Conservation (phyloP, 1,284 basidiomycete genomes). For the Marasmius oreades region DNA sequence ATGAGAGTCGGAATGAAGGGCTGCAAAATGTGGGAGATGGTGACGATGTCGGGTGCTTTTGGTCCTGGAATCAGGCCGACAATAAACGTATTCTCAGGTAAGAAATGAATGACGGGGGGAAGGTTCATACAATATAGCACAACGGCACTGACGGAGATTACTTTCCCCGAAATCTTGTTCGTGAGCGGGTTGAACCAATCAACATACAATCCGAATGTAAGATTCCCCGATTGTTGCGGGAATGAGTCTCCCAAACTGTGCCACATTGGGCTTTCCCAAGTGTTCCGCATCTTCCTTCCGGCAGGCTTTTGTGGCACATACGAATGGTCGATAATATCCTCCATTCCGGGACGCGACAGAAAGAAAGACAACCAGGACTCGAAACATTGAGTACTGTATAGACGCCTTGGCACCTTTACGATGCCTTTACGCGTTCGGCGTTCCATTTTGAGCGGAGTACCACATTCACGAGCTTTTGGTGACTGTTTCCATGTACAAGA, state of each 20-base stretch:
- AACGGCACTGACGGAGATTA: constrained; percentile 16
- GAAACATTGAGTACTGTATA: not conserved
- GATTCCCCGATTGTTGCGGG: not conserved
- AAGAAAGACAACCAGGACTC: not conserved
- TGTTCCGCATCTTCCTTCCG: not conserved
- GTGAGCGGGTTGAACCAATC: not conserved
- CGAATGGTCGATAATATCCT: not conserved
- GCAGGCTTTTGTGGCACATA: not conserved
- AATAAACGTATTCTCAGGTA: constrained; percentile 25
- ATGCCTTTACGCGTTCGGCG: not conserved
- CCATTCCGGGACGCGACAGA: not conserved
- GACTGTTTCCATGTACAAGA: not conserved
- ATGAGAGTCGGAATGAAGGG: constrained; percentile 14
- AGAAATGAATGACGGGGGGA: constrained; percentile 18
- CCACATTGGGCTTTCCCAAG: not conserved
- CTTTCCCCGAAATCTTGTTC: not conserved
- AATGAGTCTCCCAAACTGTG: not conserved
- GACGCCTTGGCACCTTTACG: not conserved
- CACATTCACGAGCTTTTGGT: not conserved
- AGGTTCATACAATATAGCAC: constrained; percentile 26
- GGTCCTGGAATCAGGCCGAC: constrained; percentile 24
- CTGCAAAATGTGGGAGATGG: constrained; percentile 20
- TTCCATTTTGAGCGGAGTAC: not conserved
- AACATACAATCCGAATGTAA: not conserved
- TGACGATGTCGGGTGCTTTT: constrained; percentile 12